Evolutionary conservation across 2,329 filamentous ascomycete species (phyloP), one percentile per base, ranked within the genome.

Genomic region (Berkeleyomyces rouxiae): DNA sequence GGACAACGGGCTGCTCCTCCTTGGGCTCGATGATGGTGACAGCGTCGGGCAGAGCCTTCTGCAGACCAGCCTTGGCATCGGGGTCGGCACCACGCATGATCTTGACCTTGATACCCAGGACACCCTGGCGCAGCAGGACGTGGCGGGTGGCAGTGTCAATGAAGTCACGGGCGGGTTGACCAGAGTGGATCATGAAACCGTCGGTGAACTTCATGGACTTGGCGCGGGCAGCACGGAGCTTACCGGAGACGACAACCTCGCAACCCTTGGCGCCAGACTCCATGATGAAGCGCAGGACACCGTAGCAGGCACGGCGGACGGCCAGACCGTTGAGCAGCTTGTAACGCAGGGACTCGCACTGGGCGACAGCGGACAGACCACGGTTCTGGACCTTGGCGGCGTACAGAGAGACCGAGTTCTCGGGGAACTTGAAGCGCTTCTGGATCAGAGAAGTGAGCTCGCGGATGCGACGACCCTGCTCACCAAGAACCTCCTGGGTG

Each of bases 151-250:
- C 95, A 74, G 81, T 84, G 84, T 99, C 93, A 78, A 99, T 99
- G 83, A 99, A 99, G 82, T 99, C 93, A 81, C 95, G 92, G 75
- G 92, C 93, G 74, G 93, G 93, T 79, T 99, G 93, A 81, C 93
- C 93, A 74, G 93, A 99, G 89, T 99, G 93, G 81, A 99, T 99
- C 93, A 99, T 99, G 90, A 99, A 99, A 77, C 93, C 93, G 79
- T 99, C 91, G 79, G 93, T 99, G 87, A 99, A 99, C 87, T 99
- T 99, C 93, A 99, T 99, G 82, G 84, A 90, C 90, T 99, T 99
- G 79, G 93, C 93, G 83, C 93, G 90, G 74, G 93, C 93, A 77
- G 93, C 93, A 75, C 93, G 87, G 72, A 99, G 88, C 87, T 99
- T 99, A 78, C 93, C 93, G 71, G 90, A 96, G 71, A 99, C 93